A percentile compares a stretch with the other conserved stretches of the same genome.
These are phyloP conservation scores for Lentinula boryana DNA, from an alignment of 768 basidiomycete genomes.

Conservation along the genomic window DNA sequence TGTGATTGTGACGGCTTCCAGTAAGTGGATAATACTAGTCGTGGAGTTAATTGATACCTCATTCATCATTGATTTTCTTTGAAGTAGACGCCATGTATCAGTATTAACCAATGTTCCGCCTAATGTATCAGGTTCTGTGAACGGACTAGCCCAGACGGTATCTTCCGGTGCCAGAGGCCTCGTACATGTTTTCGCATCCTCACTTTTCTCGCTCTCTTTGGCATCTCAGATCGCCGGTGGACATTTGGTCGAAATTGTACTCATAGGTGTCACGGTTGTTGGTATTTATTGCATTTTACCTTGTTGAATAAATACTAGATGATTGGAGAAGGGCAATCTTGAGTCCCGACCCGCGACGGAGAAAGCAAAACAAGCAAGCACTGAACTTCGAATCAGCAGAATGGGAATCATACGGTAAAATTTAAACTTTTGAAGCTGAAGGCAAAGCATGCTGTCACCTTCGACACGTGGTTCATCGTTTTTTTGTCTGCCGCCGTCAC, in stretches of 20 bases:
- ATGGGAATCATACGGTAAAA: no score
- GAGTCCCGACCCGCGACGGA: no score
- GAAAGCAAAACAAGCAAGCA: no score
- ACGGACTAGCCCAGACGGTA: slow-evolving; percentile 51
- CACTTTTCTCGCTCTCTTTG: slow-evolving; percentile 49
- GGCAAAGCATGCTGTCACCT: no score
- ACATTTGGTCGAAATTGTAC: slow-evolving; percentile 30
- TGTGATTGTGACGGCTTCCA: slow-evolving; percentile 25
- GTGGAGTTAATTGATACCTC: neutral
- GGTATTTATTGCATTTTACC: neutral
- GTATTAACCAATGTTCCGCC: slow-evolving; percentile 38
- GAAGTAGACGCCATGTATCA: slow-evolving; percentile 40
- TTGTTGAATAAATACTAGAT: neutral
- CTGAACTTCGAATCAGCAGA: no score
- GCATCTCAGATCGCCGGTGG: slow-evolving; percentile 39
- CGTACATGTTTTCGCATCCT: slow-evolving; percentile 48
- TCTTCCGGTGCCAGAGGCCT: slow-evolving; percentile 42
- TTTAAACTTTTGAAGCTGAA: no score
- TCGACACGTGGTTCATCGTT: no score
- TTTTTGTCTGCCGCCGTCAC: no score
- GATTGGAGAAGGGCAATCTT: no score
- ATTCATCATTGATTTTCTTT: neutral
- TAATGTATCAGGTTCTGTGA: slow-evolving; percentile 41
- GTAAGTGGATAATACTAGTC: slow-evolving; percentile 17
- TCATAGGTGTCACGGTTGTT: neutral